Conservation (phyloP, 345 rosid genomes). For the Lepidium africanum region DNA sequence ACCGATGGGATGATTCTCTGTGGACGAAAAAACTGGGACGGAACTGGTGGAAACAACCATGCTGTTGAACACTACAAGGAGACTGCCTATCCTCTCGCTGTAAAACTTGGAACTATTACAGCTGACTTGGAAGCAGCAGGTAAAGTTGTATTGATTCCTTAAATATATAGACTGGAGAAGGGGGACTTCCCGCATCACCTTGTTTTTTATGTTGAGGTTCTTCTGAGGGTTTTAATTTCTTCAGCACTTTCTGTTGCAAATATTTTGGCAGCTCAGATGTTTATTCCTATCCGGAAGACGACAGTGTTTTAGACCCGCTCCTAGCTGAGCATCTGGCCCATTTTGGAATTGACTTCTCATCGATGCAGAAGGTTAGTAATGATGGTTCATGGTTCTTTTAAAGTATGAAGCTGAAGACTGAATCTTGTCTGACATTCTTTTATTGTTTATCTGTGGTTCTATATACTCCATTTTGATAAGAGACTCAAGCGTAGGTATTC, state of each 20-base stretch:
- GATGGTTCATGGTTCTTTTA: background rate
- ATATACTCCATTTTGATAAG: background rate
- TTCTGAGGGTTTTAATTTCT: background rate
- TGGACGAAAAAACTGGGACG: slow-evolving; percentile 96
- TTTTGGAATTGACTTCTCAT: slow-evolving; percentile 95
- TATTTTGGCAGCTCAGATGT: slow-evolving; percentile 96
- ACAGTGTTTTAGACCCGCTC: slow-evolving; percentile 82
- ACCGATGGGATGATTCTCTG: slow-evolving; percentile 98
- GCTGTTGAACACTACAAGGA: slow-evolving; percentile 86
- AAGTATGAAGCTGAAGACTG: background rate
- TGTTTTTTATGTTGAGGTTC: slow-evolving; percentile 1
- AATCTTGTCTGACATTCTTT: background rate
- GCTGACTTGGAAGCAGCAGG: slow-evolving; percentile 97
- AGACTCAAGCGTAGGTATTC: background rate
- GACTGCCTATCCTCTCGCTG: slow-evolving; percentile 88
- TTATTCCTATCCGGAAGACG: slow-evolving; percentile 94
- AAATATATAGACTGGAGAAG: background rate
- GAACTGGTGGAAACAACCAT: slow-evolving; percentile 96
- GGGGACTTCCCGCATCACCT: slow-evolving; percentile 3
- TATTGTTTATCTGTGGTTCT: slow-evolving; percentile 6
- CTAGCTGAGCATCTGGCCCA: slow-evolving; percentile 89
- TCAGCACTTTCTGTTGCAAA: slow-evolving; percentile 35
- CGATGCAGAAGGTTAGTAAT: slow-evolving; percentile 73
- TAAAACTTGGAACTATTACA: slow-evolving; percentile 94
- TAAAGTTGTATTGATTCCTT: slow-evolving; percentile 36